phyloP scores from a whole-genome alignment of 1,284 basidiomycete genomes.

The Polyporus tsugae region DNA sequence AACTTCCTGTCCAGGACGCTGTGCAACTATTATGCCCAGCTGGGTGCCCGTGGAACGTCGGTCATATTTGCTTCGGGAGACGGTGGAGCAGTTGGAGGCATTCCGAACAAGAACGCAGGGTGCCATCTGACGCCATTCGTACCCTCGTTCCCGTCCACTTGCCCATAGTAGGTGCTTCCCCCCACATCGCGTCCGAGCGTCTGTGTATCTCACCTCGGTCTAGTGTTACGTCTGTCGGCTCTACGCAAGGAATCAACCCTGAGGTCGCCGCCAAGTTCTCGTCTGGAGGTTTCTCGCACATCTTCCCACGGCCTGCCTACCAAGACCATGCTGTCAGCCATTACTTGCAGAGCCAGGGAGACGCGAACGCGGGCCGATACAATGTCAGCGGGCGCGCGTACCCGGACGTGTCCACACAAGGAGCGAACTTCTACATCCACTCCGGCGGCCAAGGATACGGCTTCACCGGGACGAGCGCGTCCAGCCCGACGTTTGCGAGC shows the following conservation, averaged over 20 bases:
- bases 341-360: constrained; percentile 9
- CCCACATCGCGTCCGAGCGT: background rate
- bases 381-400: constrained; percentile 51
- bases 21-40: constrained; percentile 43
- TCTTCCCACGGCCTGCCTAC: constrained; percentile 27
- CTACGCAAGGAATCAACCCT: constrained; percentile 52
- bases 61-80: constrained; percentile 74
- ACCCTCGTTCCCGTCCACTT: constrained; percentile 71
- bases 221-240: constrained; percentile 69
- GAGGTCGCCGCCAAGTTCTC: constrained; percentile 55
- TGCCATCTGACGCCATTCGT: constrained; percentile 56
- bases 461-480: constrained; percentile 52
- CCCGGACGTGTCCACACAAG: constrained; percentile 19
- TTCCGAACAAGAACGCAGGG: constrained; percentile 55
- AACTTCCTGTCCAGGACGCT: constrained; percentile 21
- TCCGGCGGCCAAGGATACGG: constrained; percentile 52
- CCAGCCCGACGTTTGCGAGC: constrained; percentile 59
- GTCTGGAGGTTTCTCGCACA: constrained; percentile 46
- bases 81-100: constrained; percentile 59
- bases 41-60: constrained; percentile 64
- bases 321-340: constrained; percentile 18
- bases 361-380: constrained; percentile 52
- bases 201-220: constrained; percentile 41
- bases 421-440: constrained; percentile 60
- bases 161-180: constrained; percentile 46